Evolutionary conservation across 805 yeast species (phyloP).

Genomic region (Ogataea wickerhamii): DNA sequence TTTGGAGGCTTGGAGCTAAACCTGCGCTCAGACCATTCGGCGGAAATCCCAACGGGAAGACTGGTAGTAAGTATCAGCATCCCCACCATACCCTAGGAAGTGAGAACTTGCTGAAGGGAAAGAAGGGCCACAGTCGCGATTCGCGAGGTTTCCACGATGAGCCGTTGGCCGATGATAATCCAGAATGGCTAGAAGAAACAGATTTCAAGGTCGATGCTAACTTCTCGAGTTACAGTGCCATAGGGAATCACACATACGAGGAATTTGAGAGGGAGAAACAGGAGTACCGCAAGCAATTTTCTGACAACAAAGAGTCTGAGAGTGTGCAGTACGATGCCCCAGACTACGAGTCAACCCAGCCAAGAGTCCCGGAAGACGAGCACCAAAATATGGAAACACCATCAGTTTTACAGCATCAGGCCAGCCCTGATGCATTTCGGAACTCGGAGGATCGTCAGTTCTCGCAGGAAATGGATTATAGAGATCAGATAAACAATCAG

Average conservation of each 20-base stretch:
- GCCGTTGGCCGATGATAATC: constrained; percentile 20
- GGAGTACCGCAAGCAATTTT: constrained; percentile 18
- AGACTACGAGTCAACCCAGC: constrained; percentile 2
- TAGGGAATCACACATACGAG: constrained; percentile 26
- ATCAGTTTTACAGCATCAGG: background rate
- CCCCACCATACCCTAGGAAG: constrained; percentile 2
- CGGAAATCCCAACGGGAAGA: constrained; percentile 2
- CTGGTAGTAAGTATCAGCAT: constrained; percentile 1
- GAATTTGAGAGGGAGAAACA: constrained; percentile 31
- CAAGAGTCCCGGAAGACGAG: background rate
- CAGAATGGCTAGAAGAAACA: constrained; percentile 32
- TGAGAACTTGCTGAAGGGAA: constrained; percentile 1
- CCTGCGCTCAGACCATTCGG: constrained; percentile 1
- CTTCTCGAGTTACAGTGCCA: constrained; percentile 23
- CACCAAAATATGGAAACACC: too few relatives aligned
- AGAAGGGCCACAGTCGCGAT: constrained; percentile 5
- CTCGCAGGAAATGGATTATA: constrained; percentile 15
- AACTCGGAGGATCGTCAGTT: constrained; percentile 19
- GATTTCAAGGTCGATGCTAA: constrained; percentile 31
- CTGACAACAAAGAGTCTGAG: constrained; percentile 10
- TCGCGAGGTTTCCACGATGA: constrained; percentile 6
- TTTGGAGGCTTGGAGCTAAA: constrained; percentile 26
- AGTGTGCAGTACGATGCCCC: constrained; percentile 1
- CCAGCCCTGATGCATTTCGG: background rate
- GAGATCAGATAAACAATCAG: constrained; percentile 20